Evolutionary conservation across 495 filamentous ascomycete genomes (phyloP).

Genomic region (Talaromyces proteolyticus): DNA sequence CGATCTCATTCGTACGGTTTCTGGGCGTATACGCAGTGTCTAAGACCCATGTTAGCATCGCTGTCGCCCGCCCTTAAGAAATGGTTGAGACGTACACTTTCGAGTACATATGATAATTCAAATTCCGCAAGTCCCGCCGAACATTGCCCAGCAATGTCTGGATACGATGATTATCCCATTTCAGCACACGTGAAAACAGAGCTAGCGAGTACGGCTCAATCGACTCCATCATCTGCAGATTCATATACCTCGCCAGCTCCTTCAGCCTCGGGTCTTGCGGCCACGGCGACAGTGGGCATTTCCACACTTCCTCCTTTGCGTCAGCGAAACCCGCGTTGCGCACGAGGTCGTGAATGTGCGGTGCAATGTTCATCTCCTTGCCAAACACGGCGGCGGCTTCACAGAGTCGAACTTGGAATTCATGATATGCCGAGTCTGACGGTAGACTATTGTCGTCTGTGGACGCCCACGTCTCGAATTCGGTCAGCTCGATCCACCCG

Average conservation of each 20-base stretch:
- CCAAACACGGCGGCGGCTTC: slow-evolving; percentile 30
- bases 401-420: slow-evolving; percentile 23
- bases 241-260: slow-evolving; percentile 37
- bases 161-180: slow-evolving; percentile 3
- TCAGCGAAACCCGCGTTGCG: slow-evolving; percentile 50
- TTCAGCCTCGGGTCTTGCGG: slow-evolving; percentile 43
- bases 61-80: background rate
- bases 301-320: slow-evolving; percentile 18
- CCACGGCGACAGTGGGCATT: slow-evolving; percentile 42
- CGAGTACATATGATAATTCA: slow-evolving; percentile 7
- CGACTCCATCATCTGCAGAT: slow-evolving; percentile 28
- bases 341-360: slow-evolving; percentile 19
- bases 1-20: background rate
- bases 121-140: slow-evolving; percentile 2
- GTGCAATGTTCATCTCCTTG: slow-evolving; percentile 30
- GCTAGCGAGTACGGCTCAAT: slow-evolving; percentile 47
- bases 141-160: background rate
- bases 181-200: slow-evolving; percentile 47
- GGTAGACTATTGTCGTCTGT: slow-evolving; percentile 35
- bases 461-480: slow-evolving; percentile 32
- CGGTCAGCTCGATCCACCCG: slow-evolving; percentile 51
- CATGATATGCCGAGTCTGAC: slow-evolving; percentile 14
- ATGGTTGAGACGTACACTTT: background rate
- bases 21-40: slow-evolving; percentile 6
- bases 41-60: background rate